Base-by-base conservation (phyloP, 495 filamentous ascomycete species). In the Astrothelium macrocarpum region DNA sequence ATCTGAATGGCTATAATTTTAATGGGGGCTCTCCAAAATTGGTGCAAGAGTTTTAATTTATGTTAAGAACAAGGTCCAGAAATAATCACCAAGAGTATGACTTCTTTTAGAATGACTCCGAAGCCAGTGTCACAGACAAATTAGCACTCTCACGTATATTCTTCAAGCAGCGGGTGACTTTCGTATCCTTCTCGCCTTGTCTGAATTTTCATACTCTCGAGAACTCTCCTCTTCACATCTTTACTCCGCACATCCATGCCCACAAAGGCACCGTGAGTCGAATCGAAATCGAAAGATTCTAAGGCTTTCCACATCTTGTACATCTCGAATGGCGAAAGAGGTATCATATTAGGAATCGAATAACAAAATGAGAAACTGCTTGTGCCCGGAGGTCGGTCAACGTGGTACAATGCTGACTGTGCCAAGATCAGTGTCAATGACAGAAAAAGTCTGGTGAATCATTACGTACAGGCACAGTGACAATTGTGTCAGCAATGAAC, bases 301-400 rank as follows among this genome's bases (percentile, higher is more conserved):
- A 87, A 65, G 0, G 75, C 74, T 56, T 75, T 71, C 81, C 81
- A 84, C 28, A 84, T 82, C 53, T 70, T 65, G 45, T 77, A 66
- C 43, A 88, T 78, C 69, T 81, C 80, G 20, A 74, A 68, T 2
- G 85, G 79, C n/a, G 78, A 67, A 3, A 91, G 79, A 0, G 89
- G 89, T 23, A 91, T 90, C 82, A 87, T 85, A 71, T 93, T 91
- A 2, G 89, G 89, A 68, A 87, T 86, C 23, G 83, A 87, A 85
- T 85, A 91, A 85, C 88, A 85, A 74, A 93, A 91, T 2, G 82
- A 71, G 72, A 82, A 93, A 43, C 78, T 82, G 9, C 81, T 85
- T 62, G 84, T 82, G 0, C 82, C 85, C 5, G 73, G 64, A 2
- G 78, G 81, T 26, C 86, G 77, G 16, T 77, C 65, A 36, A 79